A percentile compares a stretch with the other conserved stretches of the same genome.
Conservation (phyloP, 345 rosid species). For the Theobroma cacao region DNA sequence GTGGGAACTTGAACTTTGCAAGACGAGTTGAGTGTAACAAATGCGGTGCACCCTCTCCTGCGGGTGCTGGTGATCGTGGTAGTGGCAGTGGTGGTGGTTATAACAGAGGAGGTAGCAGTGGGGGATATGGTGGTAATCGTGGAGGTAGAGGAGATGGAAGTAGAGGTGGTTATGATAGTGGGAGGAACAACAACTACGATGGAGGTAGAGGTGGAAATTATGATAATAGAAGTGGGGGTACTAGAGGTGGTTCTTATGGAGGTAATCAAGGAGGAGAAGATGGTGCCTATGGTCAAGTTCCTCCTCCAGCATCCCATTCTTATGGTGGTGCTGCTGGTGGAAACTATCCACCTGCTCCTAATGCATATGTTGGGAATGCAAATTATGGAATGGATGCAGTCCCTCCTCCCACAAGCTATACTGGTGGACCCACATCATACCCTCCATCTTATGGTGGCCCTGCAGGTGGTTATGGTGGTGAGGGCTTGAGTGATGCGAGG, state of each 20-base stretch:
- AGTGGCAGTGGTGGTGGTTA: slow-evolving; percentile 38
- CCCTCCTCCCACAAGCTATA: slow-evolving; percentile 84
- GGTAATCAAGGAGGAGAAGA: slow-evolving; percentile 69
- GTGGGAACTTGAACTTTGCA: slow-evolving; percentile 96
- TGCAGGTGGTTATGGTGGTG: slow-evolving; percentile 60
- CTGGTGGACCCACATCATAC: slow-evolving; percentile 70
- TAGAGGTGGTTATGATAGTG: slow-evolving; percentile 54
- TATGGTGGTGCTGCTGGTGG: slow-evolving; percentile 65
- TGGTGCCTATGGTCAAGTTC: slow-evolving; percentile 64
- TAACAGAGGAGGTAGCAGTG: slow-evolving; percentile 57
- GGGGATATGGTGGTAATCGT: slow-evolving; percentile 46
- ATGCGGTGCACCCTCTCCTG: slow-evolving; percentile 81
- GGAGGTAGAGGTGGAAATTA: slow-evolving; percentile 50
- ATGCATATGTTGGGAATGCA: slow-evolving; percentile 44
- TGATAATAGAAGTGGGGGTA: slow-evolving; percentile 42
- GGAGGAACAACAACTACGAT: slow-evolving; percentile 41
- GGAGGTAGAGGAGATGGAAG: slow-evolving; percentile 47
- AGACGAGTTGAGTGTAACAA: slow-evolving; percentile 96
- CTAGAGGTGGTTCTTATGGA: slow-evolving; percentile 61
- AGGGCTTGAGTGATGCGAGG: slow-evolving; percentile 49
- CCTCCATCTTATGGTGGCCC: slow-evolving; percentile 84
- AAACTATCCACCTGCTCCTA: slow-evolving; percentile 58
- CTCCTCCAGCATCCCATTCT: slow-evolving; percentile 59
- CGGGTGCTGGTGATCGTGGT: slow-evolving; percentile 48
- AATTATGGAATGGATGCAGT: slow-evolving; percentile 72